A percentile compares a stretch with the other conserved stretches of the same genome.
Evolutionary conservation across 2,329 filamentous ascomycete species (phyloP).

Genomic region (Tolypocladium nubicola): DNA sequence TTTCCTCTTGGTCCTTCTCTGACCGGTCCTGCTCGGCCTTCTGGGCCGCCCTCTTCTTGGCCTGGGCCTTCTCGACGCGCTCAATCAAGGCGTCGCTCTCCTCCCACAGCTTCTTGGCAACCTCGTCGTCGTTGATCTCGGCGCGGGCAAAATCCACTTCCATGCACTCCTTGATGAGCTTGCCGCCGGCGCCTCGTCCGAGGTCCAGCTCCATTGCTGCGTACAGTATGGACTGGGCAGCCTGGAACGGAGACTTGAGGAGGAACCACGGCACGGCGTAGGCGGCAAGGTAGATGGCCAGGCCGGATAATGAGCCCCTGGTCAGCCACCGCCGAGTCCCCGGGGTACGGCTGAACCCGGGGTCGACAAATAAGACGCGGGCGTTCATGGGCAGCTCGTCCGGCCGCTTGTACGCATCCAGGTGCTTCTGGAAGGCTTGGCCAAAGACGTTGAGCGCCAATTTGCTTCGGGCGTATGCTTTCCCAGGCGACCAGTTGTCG

Average conservation of each 20-base stretch:
- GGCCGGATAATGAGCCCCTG: slow-evolving; percentile 69
- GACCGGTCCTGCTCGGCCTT: slow-evolving; percentile 27
- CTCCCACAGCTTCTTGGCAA: slow-evolving; percentile 83
- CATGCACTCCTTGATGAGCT: slow-evolving; percentile 80
- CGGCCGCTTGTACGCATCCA: slow-evolving; percentile 72
- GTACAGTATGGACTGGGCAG: slow-evolving; percentile 76
- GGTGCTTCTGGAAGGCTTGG: slow-evolving; percentile 82
- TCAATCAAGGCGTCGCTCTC: slow-evolving; percentile 79
- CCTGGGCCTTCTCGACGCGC: slow-evolving; percentile 68
- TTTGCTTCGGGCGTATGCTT: slow-evolving; percentile 55
- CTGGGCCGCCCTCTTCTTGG: slow-evolving; percentile 36
- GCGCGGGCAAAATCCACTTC: slow-evolving; percentile 59
- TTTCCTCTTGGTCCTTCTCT: slow-evolving; percentile 21
- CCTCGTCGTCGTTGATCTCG: slow-evolving; percentile 67
- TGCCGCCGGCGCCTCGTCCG: slow-evolving; percentile 53
- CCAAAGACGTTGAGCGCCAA: slow-evolving; percentile 85
- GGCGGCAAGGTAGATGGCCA: slow-evolving; percentile 63
- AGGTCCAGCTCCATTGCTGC: slow-evolving; percentile 75
- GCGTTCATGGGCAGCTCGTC: slow-evolving; percentile 76
- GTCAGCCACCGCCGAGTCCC: slow-evolving; percentile 83
- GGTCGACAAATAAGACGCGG: slow-evolving; percentile 78
- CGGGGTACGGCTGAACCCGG: slow-evolving; percentile 73
- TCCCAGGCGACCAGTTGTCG: slow-evolving; percentile 42
- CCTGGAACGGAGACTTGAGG: slow-evolving; percentile 73
- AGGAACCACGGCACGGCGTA: slow-evolving; percentile 82